These are phyloP conservation scores for Fusarium siculi DNA, from an alignment of 2,329 filamentous ascomycete species.

Conservation along the genomic window DNA sequence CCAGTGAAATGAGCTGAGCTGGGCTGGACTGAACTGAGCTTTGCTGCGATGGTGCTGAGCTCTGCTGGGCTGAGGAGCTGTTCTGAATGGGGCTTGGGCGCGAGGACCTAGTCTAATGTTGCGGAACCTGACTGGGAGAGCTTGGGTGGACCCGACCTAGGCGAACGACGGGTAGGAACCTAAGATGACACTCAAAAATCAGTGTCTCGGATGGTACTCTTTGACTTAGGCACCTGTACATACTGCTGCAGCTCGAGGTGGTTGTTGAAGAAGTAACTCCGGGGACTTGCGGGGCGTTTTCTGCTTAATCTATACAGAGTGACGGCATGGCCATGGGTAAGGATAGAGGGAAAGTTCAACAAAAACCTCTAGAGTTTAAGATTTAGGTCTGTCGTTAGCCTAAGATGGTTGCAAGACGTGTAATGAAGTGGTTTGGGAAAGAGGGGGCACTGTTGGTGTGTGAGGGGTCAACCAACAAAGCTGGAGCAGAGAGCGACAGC, in stretches of 20 bases:
- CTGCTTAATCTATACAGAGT: slow-evolving; percentile 40
- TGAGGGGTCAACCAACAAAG: slow-evolving; percentile 39
- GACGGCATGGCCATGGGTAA: slow-evolving; percentile 41
- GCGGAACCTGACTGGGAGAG: slow-evolving; percentile 27
- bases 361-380: slow-evolving; percentile 25
- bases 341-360: slow-evolving; percentile 33
- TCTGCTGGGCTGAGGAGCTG: slow-evolving; percentile 35
- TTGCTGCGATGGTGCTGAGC: slow-evolving; percentile 17
- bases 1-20: slow-evolving; percentile 44
- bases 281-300: slow-evolving; percentile 42
- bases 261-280: slow-evolving; percentile 22
- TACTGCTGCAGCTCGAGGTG: slow-evolving; percentile 1
- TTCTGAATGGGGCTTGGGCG: slow-evolving; percentile 35
- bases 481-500: slow-evolving; percentile 4
- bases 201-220: slow-evolving; percentile 34
- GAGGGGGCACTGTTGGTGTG: slow-evolving; percentile 29
- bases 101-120: slow-evolving; percentile 14
- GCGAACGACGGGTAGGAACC: slow-evolving; percentile 32
- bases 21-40: slow-evolving; percentile 34
- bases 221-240: slow-evolving; percentile 21
- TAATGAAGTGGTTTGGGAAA: slow-evolving; percentile 15
- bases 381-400: slow-evolving; percentile 28
- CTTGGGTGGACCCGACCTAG: slow-evolving; percentile 25
- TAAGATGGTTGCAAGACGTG: slow-evolving; percentile 7
- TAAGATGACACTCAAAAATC: slow-evolving; percentile 34